Conservation (phyloP, 139 green algal species). For the Diplosphaera chodatii region DNA sequence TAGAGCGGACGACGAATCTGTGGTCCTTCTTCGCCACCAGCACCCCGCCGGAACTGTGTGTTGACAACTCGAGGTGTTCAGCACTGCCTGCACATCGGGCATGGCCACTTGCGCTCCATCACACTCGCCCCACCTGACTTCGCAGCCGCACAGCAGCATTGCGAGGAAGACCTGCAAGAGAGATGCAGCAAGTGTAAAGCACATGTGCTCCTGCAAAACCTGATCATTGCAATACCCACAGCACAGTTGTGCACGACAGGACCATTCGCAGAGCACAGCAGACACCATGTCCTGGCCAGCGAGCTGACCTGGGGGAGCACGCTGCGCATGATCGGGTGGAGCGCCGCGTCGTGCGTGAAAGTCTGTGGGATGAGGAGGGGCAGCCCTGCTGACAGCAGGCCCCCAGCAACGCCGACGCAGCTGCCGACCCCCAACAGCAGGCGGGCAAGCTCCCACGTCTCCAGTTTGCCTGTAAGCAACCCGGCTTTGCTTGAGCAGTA, state of each 20-base stretch:
- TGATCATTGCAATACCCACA: too few species aligned
- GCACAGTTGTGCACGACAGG: too few species aligned
- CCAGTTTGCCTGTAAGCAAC: too few species aligned
- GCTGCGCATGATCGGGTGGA: neutral
- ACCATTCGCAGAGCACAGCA: too few species aligned
- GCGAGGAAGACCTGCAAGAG: neutral
- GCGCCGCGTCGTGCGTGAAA: neutral
- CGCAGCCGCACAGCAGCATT: neutral
- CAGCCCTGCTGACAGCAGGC: neutral
- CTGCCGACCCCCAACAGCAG: neutral
- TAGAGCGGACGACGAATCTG: neutral
- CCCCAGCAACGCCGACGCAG: neutral
- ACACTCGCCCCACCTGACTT: neutral
- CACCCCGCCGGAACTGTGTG: neutral
- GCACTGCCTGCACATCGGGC: too few species aligned
- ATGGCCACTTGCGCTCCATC: too few species aligned
- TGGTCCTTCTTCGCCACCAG: neutral
- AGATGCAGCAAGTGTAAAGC: too few species aligned
- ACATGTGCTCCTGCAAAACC: too few species aligned
- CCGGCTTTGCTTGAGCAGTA: too few species aligned
- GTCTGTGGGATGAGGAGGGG: neutral
- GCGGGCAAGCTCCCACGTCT: neutral
- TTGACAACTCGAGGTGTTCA: neutral
- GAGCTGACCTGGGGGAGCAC: neutral
- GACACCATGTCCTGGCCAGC: too few species aligned